These are phyloP conservation scores for Soucietia sequanensis DNA, from an alignment of 805 yeast genomes.

Conservation along the genomic window DNA sequence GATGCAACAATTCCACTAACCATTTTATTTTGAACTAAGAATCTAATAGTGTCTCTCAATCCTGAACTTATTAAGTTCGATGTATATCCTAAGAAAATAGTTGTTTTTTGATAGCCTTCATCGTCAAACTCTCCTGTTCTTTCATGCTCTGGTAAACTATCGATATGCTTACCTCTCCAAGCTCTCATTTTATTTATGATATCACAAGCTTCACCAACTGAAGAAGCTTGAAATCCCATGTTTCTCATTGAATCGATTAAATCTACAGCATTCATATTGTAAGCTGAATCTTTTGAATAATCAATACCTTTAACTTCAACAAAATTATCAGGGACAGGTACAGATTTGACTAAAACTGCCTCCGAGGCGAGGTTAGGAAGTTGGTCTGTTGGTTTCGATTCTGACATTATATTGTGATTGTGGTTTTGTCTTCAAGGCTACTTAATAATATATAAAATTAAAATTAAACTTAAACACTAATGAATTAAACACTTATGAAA, in stretches of 20 bases:
- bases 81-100: constrained; percentile 94
- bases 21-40: constrained; percentile 87
- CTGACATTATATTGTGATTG: too few species aligned
- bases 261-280: constrained; percentile 76
- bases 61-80: constrained; percentile 96
- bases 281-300: constrained; percentile 74
- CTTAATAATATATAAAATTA: too few species aligned
- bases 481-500: too few species aligned
- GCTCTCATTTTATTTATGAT: constrained; percentile 88
- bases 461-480: too few species aligned
- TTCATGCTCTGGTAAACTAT: constrained; percentile 65
- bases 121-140: constrained; percentile 74
- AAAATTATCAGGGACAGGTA: constrained; percentile 78
- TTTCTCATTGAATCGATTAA: constrained; percentile 79
- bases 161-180: constrained; percentile 85
- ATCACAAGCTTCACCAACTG: constrained; percentile 85
- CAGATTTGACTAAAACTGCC: constrained; percentile 86
- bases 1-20: constrained; percentile 95
- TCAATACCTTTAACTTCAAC: constrained; percentile 85
- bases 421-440: too few species aligned
- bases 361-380: constrained; percentile 77
- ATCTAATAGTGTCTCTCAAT: constrained; percentile 84
- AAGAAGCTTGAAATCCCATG: constrained; percentile 97
- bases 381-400: too few species aligned
- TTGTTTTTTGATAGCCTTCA: constrained; percentile 75